Base-by-base conservation (phyloP, 306 rosid species). In the Argentina anserina region DNA sequence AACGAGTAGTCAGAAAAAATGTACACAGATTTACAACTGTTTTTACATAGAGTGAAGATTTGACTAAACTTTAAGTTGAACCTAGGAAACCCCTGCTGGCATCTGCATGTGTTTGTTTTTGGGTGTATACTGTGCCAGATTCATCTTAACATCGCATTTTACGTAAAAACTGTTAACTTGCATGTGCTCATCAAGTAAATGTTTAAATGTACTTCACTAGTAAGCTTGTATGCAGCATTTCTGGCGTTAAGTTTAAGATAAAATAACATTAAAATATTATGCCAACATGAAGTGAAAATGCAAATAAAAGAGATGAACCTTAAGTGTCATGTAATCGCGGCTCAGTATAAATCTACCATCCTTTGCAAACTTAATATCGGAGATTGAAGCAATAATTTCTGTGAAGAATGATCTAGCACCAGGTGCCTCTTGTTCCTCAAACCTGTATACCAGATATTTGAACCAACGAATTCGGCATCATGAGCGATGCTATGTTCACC, bases 301-400 rank as follows among this genome's bases (percentile, higher is more conserved):
- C 37, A 49, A 53, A 65, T 58, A 67, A 21, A 43, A 75, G 69
- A 71, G 25, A 76, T 86, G 61, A 82, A 95, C 99, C 99, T 95
- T 95, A 26, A 95, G 90, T 73, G 97, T 87, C 99, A 95, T 95
- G 90, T 95, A 95, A 84, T 95, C 99, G 42, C 99, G 99, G 79
- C 99, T 91, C 61, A 95, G 92, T 84, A 95, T 83, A 61, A 90
- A 82, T 91, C 99, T 88, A 76, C 99, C 99, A 58, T 84, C 90
- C 88, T 82, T 95, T 70, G 88, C 97, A 64, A 95, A 95, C 81
- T 95, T 95, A 64, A 95, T 87, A 76, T 95, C 99, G 1, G 99
- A 91, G 77, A 95, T 88, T 31, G 99, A 95, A 86, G 99, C 99
- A 79, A 95, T 95, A 74, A 95, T 95, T 84, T 95, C 99, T 0